phyloP scores from a whole-genome alignment of 192 early-diverging fungal species.

The Lobosporangium transversale region DNA sequence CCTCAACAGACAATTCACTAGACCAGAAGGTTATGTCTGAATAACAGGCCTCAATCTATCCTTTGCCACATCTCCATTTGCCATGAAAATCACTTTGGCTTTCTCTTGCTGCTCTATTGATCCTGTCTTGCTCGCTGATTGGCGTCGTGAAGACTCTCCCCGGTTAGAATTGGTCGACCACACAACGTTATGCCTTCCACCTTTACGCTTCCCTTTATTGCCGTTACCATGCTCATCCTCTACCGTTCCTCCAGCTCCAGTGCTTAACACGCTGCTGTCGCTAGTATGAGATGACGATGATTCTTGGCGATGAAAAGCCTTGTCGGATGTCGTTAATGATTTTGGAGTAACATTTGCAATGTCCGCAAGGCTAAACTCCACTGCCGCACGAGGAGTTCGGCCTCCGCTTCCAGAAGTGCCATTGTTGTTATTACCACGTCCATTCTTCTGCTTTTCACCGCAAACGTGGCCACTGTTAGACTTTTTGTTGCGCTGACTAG shows the following conservation, averaged over 20 bases:
- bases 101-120: conserved; percentile 4
- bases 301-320: conserved; percentile 3
- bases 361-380: conserved; percentile 41
- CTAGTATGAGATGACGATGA: no score
- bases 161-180: conserved; percentile 51
- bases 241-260: neutral
- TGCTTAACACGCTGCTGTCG: no score
- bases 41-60: neutral
- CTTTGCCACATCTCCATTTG: neutral
- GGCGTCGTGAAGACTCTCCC: conserved; percentile 31
- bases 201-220: conserved; percentile 14
- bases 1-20: neutral
- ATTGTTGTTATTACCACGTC: conserved; percentile 12
- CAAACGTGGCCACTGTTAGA: conserved; percentile 11
- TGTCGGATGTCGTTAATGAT: conserved; percentile 4
- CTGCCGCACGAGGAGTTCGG: conserved; percentile 24
- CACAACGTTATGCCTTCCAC: conserved; percentile 23
- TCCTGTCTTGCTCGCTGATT: neutral
- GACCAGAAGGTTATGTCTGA: neutral
- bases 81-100: conserved; percentile 18
- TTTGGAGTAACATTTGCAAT: conserved; percentile 43
- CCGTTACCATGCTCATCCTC: neutral
- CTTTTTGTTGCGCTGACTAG: conserved; percentile 26
- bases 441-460: conserved; percentile 11
- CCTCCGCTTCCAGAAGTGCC: conserved; percentile 14